phyloP scores from a whole-genome alignment of 345 rosid species.

The Isatis tinctoria region DNA sequence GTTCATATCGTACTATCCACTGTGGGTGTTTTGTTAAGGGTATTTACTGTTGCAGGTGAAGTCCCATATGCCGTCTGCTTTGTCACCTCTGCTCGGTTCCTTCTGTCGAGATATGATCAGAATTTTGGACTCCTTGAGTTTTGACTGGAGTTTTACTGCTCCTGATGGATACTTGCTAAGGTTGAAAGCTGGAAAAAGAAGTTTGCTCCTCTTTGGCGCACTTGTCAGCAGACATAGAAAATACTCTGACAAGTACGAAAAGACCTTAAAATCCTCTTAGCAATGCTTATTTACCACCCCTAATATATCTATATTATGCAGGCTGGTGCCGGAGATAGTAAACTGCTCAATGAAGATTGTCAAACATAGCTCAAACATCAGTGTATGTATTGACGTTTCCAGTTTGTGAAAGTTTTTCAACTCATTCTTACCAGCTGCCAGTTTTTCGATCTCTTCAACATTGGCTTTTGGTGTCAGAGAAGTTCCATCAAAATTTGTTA shows the following conservation, averaged over 20 bases:
- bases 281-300: not conserved
- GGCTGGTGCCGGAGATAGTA: slow-evolving; percentile 69
- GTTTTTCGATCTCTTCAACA: slow-evolving; percentile 9
- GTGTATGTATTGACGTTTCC: slow-evolving; percentile 42
- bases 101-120: slow-evolving; percentile 51
- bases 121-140: slow-evolving; percentile 62
- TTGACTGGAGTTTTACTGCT: slow-evolving; percentile 36
- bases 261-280: not conserved
- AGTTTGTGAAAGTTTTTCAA: slow-evolving; percentile 6
- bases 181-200: slow-evolving; percentile 73
- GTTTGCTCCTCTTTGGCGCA: slow-evolving; percentile 64
- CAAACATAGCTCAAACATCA: slow-evolving; percentile 47
- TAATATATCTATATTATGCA: slow-evolving; percentile 30
- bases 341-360: slow-evolving; percentile 59
- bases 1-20: slow-evolving; percentile 14
- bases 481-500: not conserved
- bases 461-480: not conserved
- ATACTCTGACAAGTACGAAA: slow-evolving; percentile 66
- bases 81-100: slow-evolving; percentile 55
- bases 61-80: slow-evolving; percentile 73
- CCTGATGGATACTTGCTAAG: slow-evolving; percentile 46
- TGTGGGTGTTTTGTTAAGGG: slow-evolving; percentile 29
- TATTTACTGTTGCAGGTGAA: slow-evolving; percentile 55
- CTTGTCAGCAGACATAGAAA: slow-evolving; percentile 81
- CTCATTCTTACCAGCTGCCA: not conserved